Conservation (phyloP, 169 alveolate genomes). For the Cryptosporidium sp. region DNA sequence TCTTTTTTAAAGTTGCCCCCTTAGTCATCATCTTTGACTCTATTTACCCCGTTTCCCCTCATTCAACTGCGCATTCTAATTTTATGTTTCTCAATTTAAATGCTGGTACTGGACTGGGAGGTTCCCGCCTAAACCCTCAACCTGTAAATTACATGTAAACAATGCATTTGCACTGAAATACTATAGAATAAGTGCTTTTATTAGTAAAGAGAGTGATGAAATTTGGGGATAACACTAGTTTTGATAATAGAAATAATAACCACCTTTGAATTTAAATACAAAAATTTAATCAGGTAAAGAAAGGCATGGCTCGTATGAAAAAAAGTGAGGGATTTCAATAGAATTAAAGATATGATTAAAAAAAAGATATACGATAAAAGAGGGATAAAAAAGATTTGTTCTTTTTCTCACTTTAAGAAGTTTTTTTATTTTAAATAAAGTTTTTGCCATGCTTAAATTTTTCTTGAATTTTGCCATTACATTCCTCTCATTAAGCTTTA, state of each 20-base stretch:
- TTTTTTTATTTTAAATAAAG: slow-evolving; percentile 2
- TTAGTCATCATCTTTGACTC: too few relatives aligned
- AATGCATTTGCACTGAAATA: neutral
- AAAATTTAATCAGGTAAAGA: neutral
- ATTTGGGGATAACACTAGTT: neutral
- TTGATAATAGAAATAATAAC: neutral
- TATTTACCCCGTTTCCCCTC: neutral
- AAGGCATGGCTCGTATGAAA: neutral
- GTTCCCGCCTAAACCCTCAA: neutral
- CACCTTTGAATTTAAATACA: neutral
- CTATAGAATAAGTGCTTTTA: neutral
- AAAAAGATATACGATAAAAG: neutral
- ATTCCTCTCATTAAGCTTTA: neutral
- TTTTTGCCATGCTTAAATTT: slow-evolving; percentile 11
- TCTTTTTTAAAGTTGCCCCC: too few relatives aligned
- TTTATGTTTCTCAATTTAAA: neutral
- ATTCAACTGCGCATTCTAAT: neutral
- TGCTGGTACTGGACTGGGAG: neutral
- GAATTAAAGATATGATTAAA: neutral
- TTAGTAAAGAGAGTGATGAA: neutral
- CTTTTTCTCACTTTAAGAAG: neutral
- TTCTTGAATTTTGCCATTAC: neutral
- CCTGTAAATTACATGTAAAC: neutral
- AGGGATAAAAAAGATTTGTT: neutral
- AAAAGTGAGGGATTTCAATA: neutral